Evolutionary conservation across 768 basidiomycete species (phyloP).

Genomic region (Hydnomerulius pinastri): DNA sequence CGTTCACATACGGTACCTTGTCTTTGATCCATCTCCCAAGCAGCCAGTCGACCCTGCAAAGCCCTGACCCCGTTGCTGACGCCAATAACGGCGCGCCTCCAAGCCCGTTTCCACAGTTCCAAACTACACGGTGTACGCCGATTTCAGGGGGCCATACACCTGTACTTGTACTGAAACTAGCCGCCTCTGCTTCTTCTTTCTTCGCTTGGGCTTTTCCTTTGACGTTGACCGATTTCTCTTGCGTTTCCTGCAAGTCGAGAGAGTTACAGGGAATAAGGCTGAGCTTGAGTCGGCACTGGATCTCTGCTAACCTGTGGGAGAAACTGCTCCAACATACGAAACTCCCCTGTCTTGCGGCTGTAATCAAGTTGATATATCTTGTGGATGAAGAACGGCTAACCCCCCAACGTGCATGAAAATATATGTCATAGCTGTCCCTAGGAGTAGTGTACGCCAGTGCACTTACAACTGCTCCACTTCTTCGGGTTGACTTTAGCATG

Average conservation of each 20-base stretch:
- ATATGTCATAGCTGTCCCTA: background rate
- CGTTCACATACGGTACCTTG: constrained; percentile 63
- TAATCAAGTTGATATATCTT: constrained; percentile 89
- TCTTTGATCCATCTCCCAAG: constrained; percentile 73
- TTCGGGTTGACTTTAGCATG: constrained; percentile 61
- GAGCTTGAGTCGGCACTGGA: too few species aligned
- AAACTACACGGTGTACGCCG: constrained; percentile 73
- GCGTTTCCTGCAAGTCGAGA: constrained; percentile 45
- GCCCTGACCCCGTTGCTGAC: constrained; percentile 79
- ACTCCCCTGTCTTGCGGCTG: constrained; percentile 70
- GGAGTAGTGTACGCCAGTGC: background rate
- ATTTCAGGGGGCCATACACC: constrained; percentile 83
- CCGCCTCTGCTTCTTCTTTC: constrained; percentile 20
- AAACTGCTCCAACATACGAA: constrained; percentile 87
- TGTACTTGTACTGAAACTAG: constrained; percentile 39
- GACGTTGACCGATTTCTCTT: constrained; percentile 34
- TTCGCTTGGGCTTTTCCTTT: constrained; percentile 34
- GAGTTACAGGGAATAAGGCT: background rate
- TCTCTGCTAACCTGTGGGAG: constrained; percentile 59
- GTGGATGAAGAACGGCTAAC: constrained; percentile 74
- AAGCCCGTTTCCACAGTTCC: constrained; percentile 80
- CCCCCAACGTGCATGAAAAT: background rate
- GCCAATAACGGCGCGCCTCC: constrained; percentile 61
- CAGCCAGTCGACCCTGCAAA: constrained; percentile 84
- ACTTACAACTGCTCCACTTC: constrained; percentile 73